Conservation (phyloP, 441 rosid genomes). For the Euphorbia schlechtendalii region DNA sequence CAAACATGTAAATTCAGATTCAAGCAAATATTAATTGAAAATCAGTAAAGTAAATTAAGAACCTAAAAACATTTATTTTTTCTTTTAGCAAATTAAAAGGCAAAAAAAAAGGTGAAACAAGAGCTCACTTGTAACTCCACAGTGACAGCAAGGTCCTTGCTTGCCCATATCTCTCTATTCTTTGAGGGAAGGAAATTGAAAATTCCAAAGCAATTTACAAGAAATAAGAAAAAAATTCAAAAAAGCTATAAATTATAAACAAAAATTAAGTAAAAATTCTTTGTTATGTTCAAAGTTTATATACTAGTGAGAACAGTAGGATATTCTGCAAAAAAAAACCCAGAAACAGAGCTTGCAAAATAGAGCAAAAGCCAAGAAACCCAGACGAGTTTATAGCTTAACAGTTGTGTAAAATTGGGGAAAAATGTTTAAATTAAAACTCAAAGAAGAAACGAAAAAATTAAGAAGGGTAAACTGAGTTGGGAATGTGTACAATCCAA, state of each 20-base stretch:
- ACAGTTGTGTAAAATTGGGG: conserved; percentile 17
- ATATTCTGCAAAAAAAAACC: conserved; percentile 36
- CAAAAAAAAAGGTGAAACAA: conserved; percentile 52
- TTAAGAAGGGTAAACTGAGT: conserved; percentile 36
- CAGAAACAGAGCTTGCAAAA: conserved; percentile 37
- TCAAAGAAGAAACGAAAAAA: conserved; percentile 27
- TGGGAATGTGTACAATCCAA: conserved; percentile 66
- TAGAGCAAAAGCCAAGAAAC: conserved; percentile 40
- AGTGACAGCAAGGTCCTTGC: conserved; percentile 99
- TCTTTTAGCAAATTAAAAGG: neutral
- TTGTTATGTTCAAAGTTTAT: conserved; percentile 32
- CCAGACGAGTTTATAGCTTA: conserved; percentile 28
- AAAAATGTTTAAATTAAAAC: conserved; percentile 18
- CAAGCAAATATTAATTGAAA: conserved; percentile 12
- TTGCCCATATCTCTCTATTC: conserved; percentile 68
- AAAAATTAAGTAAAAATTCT: conserved; percentile 16
- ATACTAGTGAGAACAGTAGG: conserved; percentile 26
- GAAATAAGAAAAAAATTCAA: neutral
- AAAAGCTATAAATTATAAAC: neutral
- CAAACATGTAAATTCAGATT: conserved; percentile 15
- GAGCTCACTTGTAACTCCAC: conserved; percentile 99
- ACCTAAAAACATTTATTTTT: neutral
- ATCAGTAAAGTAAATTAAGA: conserved; percentile 7
- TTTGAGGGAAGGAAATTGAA: conserved; percentile 21
- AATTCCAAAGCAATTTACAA: conserved; percentile 23